phyloP scores from a whole-genome alignment of 306 rosid genomes.

The Prunus padus region DNA sequence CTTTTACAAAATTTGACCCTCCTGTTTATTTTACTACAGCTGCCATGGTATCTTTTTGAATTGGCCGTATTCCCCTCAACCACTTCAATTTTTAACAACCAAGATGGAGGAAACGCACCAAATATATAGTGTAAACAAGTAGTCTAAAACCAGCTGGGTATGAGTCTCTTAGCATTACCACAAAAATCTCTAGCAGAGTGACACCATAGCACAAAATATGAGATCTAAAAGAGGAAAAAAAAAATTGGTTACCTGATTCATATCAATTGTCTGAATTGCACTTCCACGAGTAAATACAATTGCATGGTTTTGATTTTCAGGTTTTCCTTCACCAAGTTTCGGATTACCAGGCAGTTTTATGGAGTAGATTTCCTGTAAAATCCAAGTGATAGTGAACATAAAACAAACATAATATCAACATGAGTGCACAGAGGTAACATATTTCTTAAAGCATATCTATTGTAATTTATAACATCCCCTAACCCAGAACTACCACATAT shows the following conservation, averaged over 20 bases:
- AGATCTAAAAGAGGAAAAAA: background rate
- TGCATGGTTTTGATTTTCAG: slow-evolving; percentile 97
- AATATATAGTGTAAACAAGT: background rate
- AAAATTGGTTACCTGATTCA: slow-evolving; percentile 76
- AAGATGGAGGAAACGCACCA: background rate
- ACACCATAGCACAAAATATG: background rate
- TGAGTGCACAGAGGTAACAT: background rate
- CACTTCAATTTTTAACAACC: background rate
- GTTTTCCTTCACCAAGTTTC: slow-evolving; percentile 95
- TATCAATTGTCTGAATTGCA: slow-evolving; percentile 94
- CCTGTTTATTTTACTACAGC: background rate
- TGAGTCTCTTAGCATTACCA: background rate
- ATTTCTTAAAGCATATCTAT: background rate
- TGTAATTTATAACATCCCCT: background rate
- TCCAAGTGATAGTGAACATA: slow-evolving; percentile 15
- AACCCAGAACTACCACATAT: background rate
- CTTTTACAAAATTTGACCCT: background rate
- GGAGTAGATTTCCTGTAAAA: slow-evolving; percentile 77
- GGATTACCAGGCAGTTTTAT: slow-evolving; percentile 92
- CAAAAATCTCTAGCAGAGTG: background rate
- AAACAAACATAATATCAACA: slow-evolving; percentile 1
- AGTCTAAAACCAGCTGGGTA: background rate
- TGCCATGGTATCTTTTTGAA: background rate
- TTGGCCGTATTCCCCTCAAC: background rate
- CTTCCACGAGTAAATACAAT: slow-evolving; percentile 92